Percentiles rank a stretch among this genome's conserved stretches.
Conservation (phyloP, 108 stramenopile genomes). For the Skeletonema grethae region DNA sequence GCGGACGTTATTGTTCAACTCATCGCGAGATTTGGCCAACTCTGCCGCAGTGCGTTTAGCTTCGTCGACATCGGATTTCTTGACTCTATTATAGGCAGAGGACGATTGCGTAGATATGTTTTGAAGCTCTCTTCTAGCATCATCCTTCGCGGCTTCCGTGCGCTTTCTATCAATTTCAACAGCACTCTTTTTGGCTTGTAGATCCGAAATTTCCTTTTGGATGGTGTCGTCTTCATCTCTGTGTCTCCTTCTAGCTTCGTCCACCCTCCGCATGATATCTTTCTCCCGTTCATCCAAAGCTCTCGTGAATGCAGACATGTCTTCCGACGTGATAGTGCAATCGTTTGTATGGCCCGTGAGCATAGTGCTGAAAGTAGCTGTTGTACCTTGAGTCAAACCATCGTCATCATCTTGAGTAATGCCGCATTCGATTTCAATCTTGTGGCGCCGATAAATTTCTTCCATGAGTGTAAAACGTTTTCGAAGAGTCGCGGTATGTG, state of each 20-base stretch:
- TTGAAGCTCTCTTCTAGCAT: slow-evolving; percentile 50
- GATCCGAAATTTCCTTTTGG: slow-evolving; percentile 59
- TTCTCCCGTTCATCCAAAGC: slow-evolving; percentile 52
- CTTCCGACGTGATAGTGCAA: slow-evolving; percentile 57
- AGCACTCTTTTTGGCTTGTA: slow-evolving; percentile 58
- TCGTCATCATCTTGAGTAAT: slow-evolving; percentile 58
- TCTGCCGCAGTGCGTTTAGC: slow-evolving; percentile 35
- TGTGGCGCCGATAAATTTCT: slow-evolving; percentile 54
- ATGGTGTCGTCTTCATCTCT: slow-evolving; percentile 61
- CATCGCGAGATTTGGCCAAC: slow-evolving; percentile 35
- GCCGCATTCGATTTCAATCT: slow-evolving; percentile 52
- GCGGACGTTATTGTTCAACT: slow-evolving; percentile 49
- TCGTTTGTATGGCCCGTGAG: slow-evolving; percentile 29
- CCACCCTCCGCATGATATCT: slow-evolving; percentile 40
- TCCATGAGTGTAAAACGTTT: slow-evolving; percentile 74
- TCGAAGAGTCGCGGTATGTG: slow-evolving; percentile 43
- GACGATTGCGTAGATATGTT: slow-evolving; percentile 32
- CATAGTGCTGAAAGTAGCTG: slow-evolving; percentile 29
- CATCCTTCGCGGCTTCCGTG: slow-evolving; percentile 38
- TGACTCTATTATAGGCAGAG: slow-evolving; percentile 32
- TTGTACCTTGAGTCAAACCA: slow-evolving; percentile 48
- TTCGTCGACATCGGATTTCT: slow-evolving; percentile 54
- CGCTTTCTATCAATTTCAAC: slow-evolving; percentile 56
- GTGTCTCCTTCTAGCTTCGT: slow-evolving; percentile 37
- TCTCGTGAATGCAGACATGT: slow-evolving; percentile 66